Base-by-base conservation (phyloP, 768 basidiomycete species). In the Termitomyces eurrhizus region DNA sequence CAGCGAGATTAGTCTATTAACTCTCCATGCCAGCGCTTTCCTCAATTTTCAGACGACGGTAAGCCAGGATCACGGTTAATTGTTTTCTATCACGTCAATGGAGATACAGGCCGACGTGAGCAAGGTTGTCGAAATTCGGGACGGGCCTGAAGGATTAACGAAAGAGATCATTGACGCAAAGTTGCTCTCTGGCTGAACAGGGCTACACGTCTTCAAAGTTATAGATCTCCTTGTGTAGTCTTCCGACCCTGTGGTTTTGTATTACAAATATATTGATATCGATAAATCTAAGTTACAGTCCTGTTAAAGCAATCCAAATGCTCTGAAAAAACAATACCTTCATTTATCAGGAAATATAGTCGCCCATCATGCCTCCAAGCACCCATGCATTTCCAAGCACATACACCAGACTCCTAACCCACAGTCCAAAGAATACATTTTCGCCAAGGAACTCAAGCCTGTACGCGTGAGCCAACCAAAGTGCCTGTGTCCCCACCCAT, bases 401-500 rank as follows among this genome's bases (percentile, higher is more conserved):
- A 67, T 96, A 93, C 1, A 85, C 66, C 56, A 95, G 69, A 14
- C 95, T 83, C 46, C 92, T 80, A 11, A 82, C 54, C 97, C 97
- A 99, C 16, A 98, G 75, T 14, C 78, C 73, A 33, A 85, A 75
- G 72, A 88, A 94, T 12, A 92, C 90, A 55, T 85, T 77, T 59
- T 85, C 71, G 0, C 90, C 95, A 33, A 92, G 71, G 70, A 98
- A 95, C 71, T 99, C 97, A 14, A 99, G 82, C 60, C 82, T 81
- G 74, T 95, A 98, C 0, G 95, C 97, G 64, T 90, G 88, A n/a
- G 80, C 80, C 1, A 98, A 82, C 97, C 97, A 99, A 21, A 95
- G 61, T 0, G 83, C 93, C 76, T 98, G 95, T 9, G 82, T 83
- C 0, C 81, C 85, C 0, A 84, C 76, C 96, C 96, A 99, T 2